A percentile compares a stretch with the other conserved stretches of the same genome.
phyloP scores from a whole-genome alignment of 2,329 filamentous ascomycete species.

The Colletotrichum camelliae region DNA sequence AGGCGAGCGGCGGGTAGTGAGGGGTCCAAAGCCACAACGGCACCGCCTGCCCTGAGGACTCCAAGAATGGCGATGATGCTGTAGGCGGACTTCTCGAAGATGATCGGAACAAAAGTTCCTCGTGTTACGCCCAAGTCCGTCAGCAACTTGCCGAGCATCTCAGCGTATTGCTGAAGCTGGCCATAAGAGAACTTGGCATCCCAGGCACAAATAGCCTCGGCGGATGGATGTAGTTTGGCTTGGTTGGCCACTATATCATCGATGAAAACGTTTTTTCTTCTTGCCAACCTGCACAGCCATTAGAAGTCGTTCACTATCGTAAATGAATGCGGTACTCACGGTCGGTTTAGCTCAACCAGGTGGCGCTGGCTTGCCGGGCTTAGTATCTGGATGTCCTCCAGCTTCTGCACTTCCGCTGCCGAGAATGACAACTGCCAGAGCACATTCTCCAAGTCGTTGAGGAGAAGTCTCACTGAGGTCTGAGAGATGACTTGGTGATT shows the following conservation, averaged over 20 bases:
- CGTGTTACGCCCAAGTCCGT: conserved; percentile 19
- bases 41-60: background rate
- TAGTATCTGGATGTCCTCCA: background rate
- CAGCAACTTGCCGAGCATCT: background rate
- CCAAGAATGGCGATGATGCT: conserved; percentile 3
- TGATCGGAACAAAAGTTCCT: conserved; percentile 10
- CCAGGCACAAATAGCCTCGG: background rate
- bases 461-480: background rate
- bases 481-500: background rate
- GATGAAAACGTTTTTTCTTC: background rate
- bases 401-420: background rate
- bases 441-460: background rate
- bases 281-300: background rate
- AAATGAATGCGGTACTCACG: background rate
- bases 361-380: background rate
- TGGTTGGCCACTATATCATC: background rate
- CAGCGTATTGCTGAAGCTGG: background rate
- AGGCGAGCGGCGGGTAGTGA: background rate
- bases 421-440: background rate
- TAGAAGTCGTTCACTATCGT: accelerated
- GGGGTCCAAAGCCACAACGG: conserved; percentile 5
- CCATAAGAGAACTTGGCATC: background rate
- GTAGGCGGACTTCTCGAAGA: conserved; percentile 15
- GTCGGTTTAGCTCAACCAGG: background rate
- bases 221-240: background rate